Base-by-base conservation (phyloP, 1,284 basidiomycete genomes). In the Fistulinella cinereoalba region DNA sequence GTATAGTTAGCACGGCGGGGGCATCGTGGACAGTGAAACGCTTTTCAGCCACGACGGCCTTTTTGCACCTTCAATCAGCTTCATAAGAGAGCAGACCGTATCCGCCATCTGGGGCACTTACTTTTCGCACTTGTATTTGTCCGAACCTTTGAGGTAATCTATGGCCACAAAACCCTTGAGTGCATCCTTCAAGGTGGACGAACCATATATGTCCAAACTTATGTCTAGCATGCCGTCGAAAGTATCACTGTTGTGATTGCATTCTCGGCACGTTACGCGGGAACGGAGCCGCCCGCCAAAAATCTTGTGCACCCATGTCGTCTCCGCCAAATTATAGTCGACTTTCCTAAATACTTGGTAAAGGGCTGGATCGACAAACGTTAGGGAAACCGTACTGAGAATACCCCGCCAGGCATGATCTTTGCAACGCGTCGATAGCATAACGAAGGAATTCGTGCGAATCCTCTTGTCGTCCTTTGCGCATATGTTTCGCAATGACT, bases 71-170 rank as follows among this genome's bases (percentile, higher is more conserved):
- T 67, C 37, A 46, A 49, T 32, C 31, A 50, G 37, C 27, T 34
- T 34, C 32, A 19, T 49, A 19, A 51, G 50, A 19, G 21, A 47
- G 41, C 38, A 36, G 6, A 6, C 22, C 2, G 5, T 5, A 25
- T n/a, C 21, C 43, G 46, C 22, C 37, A 48, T 23, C 12, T 27
- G 19, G 19, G 41, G n/a, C 21, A 75, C 86, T 60, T 62, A 96
- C 91, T 92, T 96, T 68, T 99, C 96, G 69, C 97, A 99, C 65
- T 94, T 92, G 71, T 99, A 99, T 71, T 97, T 97, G 75, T 99
- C 93, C 6, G 85, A 81, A 0, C 96, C 97, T 49, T 83, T 88
- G 44, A 99, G 70, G 55, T 79, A 74, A 61, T 99, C 97, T 41
- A 88, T 74, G 16, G 84, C 84, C 18, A 90, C 81, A 60, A 97